Percentiles rank a stretch among this genome's conserved stretches.
These are phyloP conservation scores for Fagopyrum esculentum DNA, from an alignment of 148 eudicot genomes.

Conservation along the genomic window DNA sequence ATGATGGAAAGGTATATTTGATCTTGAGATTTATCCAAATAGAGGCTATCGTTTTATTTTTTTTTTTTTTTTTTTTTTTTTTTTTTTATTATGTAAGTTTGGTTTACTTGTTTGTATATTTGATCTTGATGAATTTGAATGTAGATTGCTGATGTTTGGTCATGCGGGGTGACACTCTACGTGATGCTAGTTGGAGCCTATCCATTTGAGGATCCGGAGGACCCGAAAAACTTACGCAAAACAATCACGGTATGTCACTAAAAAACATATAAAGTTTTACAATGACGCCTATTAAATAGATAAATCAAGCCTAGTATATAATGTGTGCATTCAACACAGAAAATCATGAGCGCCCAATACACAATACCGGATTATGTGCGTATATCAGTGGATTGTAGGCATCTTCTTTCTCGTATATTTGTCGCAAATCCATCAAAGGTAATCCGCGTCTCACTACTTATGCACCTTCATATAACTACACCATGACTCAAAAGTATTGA, in stretches of 20 bases:
- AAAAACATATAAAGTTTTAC: not conserved
- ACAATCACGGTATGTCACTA: constrained; percentile 51
- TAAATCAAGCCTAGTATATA: not conserved
- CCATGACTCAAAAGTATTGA: not conserved
- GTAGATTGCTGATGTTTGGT: constrained; percentile 98
- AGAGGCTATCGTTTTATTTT: not conserved
- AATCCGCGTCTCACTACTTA: not conserved
- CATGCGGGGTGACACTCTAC: constrained; percentile 88
- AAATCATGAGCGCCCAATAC: constrained; percentile 61
- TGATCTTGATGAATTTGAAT: constrained; percentile 2
- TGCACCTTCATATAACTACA: not conserved
- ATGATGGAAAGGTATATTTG: constrained; percentile 23
- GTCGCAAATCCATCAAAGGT: constrained; percentile 79
- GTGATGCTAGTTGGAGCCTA: constrained; percentile 90
- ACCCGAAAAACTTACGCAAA: constrained; percentile 65
- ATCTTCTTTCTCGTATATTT: constrained; percentile 68
- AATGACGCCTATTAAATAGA: no score
- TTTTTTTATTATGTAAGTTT: not conserved
- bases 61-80: no score
- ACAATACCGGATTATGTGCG: constrained; percentile 47
- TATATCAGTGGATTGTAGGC: constrained; percentile 61
- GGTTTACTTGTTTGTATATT: not conserved
- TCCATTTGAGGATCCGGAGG: constrained; percentile 79
- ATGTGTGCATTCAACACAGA: constrained; percentile 29
- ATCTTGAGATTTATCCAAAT: not conserved